Percentiles rank a stretch among this genome's conserved stretches.
Evolutionary conservation across 2,329 filamentous ascomycete genomes (phyloP).

Genomic region (Phaeophleospora eucalypticola): DNA sequence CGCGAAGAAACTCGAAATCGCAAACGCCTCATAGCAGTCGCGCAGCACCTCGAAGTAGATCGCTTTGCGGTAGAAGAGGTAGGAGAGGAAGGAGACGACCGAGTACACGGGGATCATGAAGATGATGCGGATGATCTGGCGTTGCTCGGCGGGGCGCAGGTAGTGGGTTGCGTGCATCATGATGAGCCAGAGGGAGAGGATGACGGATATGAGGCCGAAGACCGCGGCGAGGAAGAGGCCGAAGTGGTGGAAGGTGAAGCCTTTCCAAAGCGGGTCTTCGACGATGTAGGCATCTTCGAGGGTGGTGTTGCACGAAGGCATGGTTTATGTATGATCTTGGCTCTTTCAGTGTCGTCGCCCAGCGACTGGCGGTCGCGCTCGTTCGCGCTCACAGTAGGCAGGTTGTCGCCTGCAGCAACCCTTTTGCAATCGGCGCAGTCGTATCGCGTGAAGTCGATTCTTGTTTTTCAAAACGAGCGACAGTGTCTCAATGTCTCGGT

Average conservation of each 20-base stretch:
- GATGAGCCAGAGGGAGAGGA: conserved; percentile 52
- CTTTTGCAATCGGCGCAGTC: too few species aligned
- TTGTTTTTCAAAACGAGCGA: too few species aligned
- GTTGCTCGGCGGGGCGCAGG: conserved; percentile 56
- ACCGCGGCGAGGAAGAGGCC: conserved; percentile 51
- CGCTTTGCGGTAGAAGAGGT: conserved; percentile 69
- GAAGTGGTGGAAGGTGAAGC: conserved; percentile 54
- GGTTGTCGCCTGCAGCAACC: too few species aligned
- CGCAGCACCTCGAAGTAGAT: conserved; percentile 78
- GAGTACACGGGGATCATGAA: conserved; percentile 84
- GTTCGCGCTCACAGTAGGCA: too few species aligned
- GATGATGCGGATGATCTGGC: conserved; percentile 78
- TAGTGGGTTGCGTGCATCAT: conserved; percentile 58
- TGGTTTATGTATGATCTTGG: neutral
- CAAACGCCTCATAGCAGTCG: conserved; percentile 86
- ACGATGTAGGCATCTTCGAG: conserved; percentile 39
- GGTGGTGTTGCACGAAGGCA: conserved; percentile 30
- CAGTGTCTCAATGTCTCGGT: too few species aligned
- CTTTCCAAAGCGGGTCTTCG: conserved; percentile 51
- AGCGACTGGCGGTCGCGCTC: neutral
- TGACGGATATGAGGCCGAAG: conserved; percentile 50
- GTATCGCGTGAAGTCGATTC: too few species aligned
- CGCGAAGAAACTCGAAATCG: conserved; percentile 81
- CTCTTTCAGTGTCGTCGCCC: neutral
- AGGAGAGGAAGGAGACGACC: conserved; percentile 67